Evolutionary conservation across 2,329 filamentous ascomycete species (phyloP), one percentile per base, ranked within the genome.

Genomic region (Emericellopsis atlantica): DNA sequence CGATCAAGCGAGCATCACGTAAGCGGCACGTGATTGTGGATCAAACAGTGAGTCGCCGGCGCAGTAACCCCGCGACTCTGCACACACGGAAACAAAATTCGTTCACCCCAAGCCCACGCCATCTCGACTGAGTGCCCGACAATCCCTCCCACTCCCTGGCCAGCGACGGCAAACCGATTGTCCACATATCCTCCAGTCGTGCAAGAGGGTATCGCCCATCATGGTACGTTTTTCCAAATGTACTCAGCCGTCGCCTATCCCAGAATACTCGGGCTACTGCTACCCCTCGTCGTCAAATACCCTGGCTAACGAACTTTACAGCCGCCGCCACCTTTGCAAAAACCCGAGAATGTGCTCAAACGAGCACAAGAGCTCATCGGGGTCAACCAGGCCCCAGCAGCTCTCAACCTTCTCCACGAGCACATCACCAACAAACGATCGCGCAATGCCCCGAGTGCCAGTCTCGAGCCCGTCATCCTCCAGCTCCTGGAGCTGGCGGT

Each of bases 281-380:
- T 36, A 42, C 45, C 44, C 46, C 18, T 18, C 16, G 22, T 23
- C 18, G 15, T 18, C 12, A n/a, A 16, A 35, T 24, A 34, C 8
- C 14, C 14, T 40, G 39, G 18, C 29, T 4, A 18, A 26, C 23
- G 16, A 15, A 14, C 32, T 10, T 23, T 35, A 54, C 47, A 90
- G 92, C 87, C 92, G 73, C 92, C 92, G 62, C 89, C 89, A 70
- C 84, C 88, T 54, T 88, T 96, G 65, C 89, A 92, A 64, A 94
- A 94, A 68, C 92, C 92, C 59, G 92, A 98, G 74, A 98, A 98
- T 81, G 89, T 95, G 62, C 81, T 96, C 64, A 95, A 95, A 79
- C 81, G 92, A 65, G 92, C 92, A 49, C 84, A 96, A 67, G 92
- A 98, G 74, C 86, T 98, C 67, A 95, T 96, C 70, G 92, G 88